A percentile compares a stretch with the other conserved stretches of the same genome.
Evolutionary conservation across 257 asterid species (phyloP).

Genomic region (Hygrophila difformis): DNA sequence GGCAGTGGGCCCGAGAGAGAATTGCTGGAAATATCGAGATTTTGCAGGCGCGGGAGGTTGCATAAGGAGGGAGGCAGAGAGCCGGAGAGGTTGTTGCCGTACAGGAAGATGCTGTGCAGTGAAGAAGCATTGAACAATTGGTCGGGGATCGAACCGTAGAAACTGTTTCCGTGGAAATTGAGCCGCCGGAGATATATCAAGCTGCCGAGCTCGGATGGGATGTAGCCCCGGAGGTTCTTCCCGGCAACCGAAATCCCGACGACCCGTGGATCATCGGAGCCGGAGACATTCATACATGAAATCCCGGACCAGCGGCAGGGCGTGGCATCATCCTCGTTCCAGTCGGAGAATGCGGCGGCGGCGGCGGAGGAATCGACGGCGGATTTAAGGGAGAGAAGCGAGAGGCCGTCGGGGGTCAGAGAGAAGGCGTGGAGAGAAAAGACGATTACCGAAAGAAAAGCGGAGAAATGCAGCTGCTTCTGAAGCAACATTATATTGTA

Average conservation of each 20-base stretch:
- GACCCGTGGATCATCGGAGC: constrained; percentile 55
- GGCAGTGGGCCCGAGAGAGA: constrained; percentile 67
- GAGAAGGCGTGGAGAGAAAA: constrained; percentile 18
- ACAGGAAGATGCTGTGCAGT: constrained; percentile 73
- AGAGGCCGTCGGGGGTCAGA: constrained; percentile 60
- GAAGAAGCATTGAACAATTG: constrained; percentile 81
- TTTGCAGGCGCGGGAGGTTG: constrained; percentile 65
- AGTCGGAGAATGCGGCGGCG: constrained; percentile 46
- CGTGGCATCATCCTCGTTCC: constrained; percentile 66
- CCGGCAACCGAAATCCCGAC: constrained; percentile 63
- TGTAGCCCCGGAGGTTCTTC: constrained; percentile 65
- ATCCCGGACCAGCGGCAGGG: constrained; percentile 91
- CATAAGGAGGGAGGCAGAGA: constrained; percentile 65
- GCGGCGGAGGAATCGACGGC: constrained; percentile 70
- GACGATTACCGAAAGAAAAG: constrained; percentile 19
- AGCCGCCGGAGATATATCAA: constrained; percentile 75
- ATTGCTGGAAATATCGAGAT: constrained; percentile 64
- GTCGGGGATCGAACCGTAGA: constrained; percentile 79
- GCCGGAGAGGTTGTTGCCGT: constrained; percentile 77
- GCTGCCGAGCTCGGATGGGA: constrained; percentile 88
- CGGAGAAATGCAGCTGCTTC: constrained; percentile 14
- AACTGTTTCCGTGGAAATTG: constrained; percentile 66
- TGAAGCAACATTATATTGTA: constrained; percentile 29
- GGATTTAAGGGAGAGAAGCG: constrained; percentile 66
- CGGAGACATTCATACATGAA: constrained; percentile 72